Evolutionary conservation across 2,329 filamentous ascomycete species (phyloP).

Genomic region (Tolypocladium sp.): DNA sequence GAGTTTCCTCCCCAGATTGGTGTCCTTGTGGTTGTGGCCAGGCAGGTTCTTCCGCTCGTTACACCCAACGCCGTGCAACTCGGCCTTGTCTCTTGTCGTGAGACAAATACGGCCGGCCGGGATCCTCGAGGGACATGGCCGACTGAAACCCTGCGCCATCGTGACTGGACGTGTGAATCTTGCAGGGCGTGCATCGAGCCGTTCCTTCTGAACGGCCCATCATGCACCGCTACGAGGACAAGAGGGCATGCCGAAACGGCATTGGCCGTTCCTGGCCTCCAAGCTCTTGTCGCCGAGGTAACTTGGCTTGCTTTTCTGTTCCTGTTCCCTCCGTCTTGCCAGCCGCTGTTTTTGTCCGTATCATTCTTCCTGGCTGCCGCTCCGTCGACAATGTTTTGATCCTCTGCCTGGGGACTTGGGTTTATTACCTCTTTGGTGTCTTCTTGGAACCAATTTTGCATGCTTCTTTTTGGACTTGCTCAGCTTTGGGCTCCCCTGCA

Average conservation of each 20-base stretch:
- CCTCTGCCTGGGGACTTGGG: background rate
- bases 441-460: constrained; percentile 28
- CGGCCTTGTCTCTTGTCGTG: background rate
- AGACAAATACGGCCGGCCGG: background rate
- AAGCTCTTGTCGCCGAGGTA: background rate
- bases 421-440: constrained; percentile 24
- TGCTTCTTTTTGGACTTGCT: constrained; percentile 20
- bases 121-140: background rate
- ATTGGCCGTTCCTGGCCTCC: background rate
- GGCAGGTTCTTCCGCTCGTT: background rate
- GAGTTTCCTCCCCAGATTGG: background rate
- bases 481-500: constrained; percentile 13
- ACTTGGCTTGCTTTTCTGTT: background rate
- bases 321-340: background rate
- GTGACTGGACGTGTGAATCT: background rate
- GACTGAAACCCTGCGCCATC: background rate
- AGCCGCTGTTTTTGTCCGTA: background rate
- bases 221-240: background rate
- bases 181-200: background rate
- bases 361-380: constrained; percentile 12
- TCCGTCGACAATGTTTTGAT: constrained; percentile 29
- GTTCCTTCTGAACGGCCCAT: background rate
- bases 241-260: background rate
- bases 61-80: constrained; percentile 1
- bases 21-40: too few species aligned